Evolutionary conservation across 1,139 yeast genomes (phyloP), one percentile per base, ranked within the genome.

Genomic region (Saccharomyces hybrid): DNA sequence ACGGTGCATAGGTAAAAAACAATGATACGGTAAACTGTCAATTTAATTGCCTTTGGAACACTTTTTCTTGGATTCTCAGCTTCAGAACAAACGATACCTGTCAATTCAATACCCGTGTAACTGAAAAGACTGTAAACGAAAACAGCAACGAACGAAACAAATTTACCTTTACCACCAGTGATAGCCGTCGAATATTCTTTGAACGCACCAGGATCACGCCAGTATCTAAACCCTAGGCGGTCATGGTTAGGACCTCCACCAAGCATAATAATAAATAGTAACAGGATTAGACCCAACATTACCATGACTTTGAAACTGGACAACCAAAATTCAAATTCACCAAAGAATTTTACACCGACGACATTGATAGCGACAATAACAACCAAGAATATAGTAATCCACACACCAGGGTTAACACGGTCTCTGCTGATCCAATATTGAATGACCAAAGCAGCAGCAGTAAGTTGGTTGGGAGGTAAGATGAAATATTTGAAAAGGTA

Each of bases 61-160:
- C 86, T 79, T 64, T 78, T 77, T 72, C 93, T 78, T 59, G 95
- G 95, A 69, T 86, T 81, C 61, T 79, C 76, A 57, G 90, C 84
- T 73, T 87, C 95, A 57, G 88, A 88, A 63, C 86, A 86, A 20
- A 89, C 84, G 63, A 86, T 81, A 68, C 83, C 84, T 49, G 81
- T 81, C 63, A 86, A 75, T 71, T 87, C 95, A n/a, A 89, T 82
- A 67, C 95, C 95, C 54, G 82, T 75, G 68, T 78, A 87, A 30
- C 89, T 87, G 66, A 86, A 86, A 9, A 85, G 84, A n/a, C 90
- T 87, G 55, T 82, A 79, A 56, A 84, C 89, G 62, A 85, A 76
- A 14, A 82, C 87, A 9, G 86, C 77, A 57, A 80, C 80, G 64
- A 84, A 85, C 0, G 88, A 72, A 48, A 85, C 86, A 65, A 86